Evolutionary conservation across 768 basidiomycete species (phyloP).

Genomic region (Neoboletus brunneissimus): DNA sequence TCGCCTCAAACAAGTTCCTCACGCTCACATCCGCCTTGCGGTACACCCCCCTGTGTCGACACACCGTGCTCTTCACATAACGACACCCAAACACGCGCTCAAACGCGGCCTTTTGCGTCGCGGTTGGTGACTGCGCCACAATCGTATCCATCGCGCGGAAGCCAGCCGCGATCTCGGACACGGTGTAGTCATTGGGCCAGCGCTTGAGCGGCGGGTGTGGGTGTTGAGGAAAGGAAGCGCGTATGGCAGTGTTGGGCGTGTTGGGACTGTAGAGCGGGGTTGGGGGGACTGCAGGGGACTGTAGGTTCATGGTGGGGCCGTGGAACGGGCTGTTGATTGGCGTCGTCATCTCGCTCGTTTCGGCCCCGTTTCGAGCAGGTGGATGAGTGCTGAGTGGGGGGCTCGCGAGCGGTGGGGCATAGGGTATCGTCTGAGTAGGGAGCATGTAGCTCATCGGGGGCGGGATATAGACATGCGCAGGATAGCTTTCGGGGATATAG

Average conservation of each 20-base stretch:
- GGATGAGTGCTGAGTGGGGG: constrained; percentile 16
- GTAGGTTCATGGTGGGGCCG: constrained; percentile 9
- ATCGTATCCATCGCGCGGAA: constrained; percentile 51
- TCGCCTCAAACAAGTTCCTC: constrained; percentile 49
- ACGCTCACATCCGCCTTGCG: constrained; percentile 49
- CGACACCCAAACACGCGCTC: constrained; percentile 68
- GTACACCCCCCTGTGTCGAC: constrained; percentile 69
- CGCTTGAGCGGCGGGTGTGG: constrained; percentile 65
- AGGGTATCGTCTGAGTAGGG: constrained; percentile 28
- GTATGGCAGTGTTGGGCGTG: constrained; percentile 23
- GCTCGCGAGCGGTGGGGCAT: constrained; percentile 20
- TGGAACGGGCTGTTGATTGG: constrained; percentile 18
- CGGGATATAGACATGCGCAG: constrained; percentile 31
- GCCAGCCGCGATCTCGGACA: constrained; percentile 59
- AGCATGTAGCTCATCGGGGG: constrained; percentile 28
- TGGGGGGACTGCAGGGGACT: constrained; percentile 17
- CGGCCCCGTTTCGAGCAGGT: constrained; percentile 9
- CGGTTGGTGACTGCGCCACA: constrained; percentile 35
- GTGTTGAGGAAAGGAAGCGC: constrained; percentile 44
- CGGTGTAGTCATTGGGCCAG: constrained; percentile 77
- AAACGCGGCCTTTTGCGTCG: constrained; percentile 66
- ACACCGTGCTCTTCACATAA: constrained; percentile 73
- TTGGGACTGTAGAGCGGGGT: constrained; percentile 24
- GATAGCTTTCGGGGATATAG: constrained; percentile 28
- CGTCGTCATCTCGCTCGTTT: constrained; percentile 16